These are phyloP conservation scores for Pyracantha coccinea DNA, from an alignment of 331 rosid genomes.

Conservation along the genomic window DNA sequence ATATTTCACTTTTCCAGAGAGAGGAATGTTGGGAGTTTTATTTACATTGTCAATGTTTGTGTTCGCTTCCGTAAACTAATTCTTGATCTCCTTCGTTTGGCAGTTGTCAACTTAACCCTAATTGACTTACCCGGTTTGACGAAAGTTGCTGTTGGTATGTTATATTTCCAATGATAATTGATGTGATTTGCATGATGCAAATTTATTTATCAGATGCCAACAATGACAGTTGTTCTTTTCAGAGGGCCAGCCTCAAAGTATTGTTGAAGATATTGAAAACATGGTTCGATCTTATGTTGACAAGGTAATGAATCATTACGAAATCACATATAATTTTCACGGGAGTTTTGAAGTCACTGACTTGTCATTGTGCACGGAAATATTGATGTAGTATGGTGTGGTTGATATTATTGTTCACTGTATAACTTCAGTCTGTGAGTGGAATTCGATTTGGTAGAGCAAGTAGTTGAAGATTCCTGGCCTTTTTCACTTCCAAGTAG, in stretches of 20 bases:
- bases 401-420: not conserved
- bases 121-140: constrained; percentile 97
- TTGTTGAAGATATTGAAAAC: constrained; percentile 77
- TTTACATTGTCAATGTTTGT: not conserved
- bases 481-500: not conserved
- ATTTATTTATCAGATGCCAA: constrained; percentile 8
- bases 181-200: not conserved
- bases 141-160: constrained; percentile 92
- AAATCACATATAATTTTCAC: not conserved
- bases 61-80: constrained; percentile 14
- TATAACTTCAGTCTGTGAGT: not conserved
- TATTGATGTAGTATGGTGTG: not conserved
- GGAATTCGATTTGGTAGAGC: not conserved
- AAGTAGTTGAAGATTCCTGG: not conserved
- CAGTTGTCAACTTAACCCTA: constrained; percentile 97
- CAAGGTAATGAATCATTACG: constrained; percentile 42
- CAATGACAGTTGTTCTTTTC: constrained; percentile 14
- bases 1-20: not conserved
- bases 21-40: not conserved
- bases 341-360: not conserved
- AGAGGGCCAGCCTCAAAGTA: constrained; percentile 90
- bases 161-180: constrained; percentile 1
- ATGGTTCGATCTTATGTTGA: constrained; percentile 87
- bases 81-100: constrained; percentile 17
- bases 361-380: not conserved